phyloP scores from a whole-genome alignment of 1,139 yeast genomes.

The Zygoascus sp. region DNA sequence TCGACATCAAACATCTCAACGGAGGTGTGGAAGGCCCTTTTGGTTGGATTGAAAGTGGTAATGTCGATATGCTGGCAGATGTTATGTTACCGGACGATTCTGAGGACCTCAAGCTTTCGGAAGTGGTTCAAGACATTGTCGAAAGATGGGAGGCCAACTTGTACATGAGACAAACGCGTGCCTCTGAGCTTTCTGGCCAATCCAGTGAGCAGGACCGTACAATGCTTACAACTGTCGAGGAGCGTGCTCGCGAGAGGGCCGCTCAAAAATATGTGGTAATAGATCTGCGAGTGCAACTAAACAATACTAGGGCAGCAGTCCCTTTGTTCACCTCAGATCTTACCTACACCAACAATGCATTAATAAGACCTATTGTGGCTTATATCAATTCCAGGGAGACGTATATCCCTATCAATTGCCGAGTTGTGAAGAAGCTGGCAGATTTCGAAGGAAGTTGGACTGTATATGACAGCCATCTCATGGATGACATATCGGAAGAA shows the following conservation, averaged over 20 bases:
- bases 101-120: conserved; percentile 39
- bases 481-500: conserved; percentile 88
- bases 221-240: conserved; percentile 31
- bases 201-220: conserved; percentile 9
- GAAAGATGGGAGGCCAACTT: conserved; percentile 38
- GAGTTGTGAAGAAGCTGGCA: conserved; percentile 68
- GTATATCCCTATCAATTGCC: conserved; percentile 79
- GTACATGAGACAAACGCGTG: conserved; percentile 15
- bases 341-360: conserved; percentile 83
- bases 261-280: conserved; percentile 59
- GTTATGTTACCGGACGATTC: conserved; percentile 69
- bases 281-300: conserved; percentile 71
- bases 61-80: conserved; percentile 90
- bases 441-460: conserved; percentile 98
- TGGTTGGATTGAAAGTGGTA: conserved; percentile 93
- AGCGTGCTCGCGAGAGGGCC: conserved; percentile 30
- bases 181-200: conserved; percentile 3
- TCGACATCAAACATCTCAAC: conserved; percentile 83
- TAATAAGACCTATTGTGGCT: conserved; percentile 91
- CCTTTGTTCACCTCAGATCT: conserved; percentile 83
- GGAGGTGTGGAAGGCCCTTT: conserved; percentile 90
- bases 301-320: conserved; percentile 81
- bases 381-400: conserved; percentile 88
- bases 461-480: conserved; percentile 77
- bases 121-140: conserved; percentile 38